phyloP scores from a whole-genome alignment of 2,329 filamentous ascomycete genomes.

The Colletotrichum sp. region DNA sequence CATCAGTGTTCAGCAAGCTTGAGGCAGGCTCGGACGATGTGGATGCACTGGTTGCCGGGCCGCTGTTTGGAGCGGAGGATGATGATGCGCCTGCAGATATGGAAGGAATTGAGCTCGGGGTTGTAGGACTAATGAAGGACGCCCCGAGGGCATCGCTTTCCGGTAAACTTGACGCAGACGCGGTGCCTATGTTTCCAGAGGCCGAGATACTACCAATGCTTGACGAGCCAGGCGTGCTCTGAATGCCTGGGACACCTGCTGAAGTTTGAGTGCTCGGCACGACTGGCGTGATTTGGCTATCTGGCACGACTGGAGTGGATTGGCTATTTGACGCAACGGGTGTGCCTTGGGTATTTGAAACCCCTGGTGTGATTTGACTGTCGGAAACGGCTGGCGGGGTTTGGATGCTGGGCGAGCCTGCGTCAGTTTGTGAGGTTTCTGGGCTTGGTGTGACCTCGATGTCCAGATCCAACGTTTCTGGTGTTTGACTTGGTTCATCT shows the following conservation, averaged over 20 bases:
- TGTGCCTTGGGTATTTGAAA: not conserved
- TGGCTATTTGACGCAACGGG: not conserved
- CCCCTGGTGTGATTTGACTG: not conserved
- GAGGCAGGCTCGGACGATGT: not conserved
- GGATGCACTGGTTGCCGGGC: too few relatives aligned
- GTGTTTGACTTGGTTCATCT: not conserved
- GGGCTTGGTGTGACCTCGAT: not conserved
- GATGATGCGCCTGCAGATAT: not conserved
- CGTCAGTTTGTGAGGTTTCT: not conserved
- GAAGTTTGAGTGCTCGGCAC: not conserved
- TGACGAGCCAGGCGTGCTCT: not conserved
- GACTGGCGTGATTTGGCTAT: not conserved
- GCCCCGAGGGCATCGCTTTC: fast-evolving
- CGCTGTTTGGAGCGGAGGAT: not conserved
- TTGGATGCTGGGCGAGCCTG: not conserved
- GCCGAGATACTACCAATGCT: not conserved
- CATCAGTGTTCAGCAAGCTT: not conserved
- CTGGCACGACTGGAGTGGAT: not conserved
- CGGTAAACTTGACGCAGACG: not conserved
- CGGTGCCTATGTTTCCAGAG: fast-evolving
- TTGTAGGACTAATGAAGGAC: not conserved
- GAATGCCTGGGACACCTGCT: not conserved
- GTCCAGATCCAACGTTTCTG: not conserved
- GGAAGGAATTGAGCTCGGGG: not conserved
- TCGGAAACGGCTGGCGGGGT: not conserved